These are phyloP conservation scores for Suillus hirtellus DNA, from an alignment of 768 basidiomycete species.

Conservation along the genomic window DNA sequence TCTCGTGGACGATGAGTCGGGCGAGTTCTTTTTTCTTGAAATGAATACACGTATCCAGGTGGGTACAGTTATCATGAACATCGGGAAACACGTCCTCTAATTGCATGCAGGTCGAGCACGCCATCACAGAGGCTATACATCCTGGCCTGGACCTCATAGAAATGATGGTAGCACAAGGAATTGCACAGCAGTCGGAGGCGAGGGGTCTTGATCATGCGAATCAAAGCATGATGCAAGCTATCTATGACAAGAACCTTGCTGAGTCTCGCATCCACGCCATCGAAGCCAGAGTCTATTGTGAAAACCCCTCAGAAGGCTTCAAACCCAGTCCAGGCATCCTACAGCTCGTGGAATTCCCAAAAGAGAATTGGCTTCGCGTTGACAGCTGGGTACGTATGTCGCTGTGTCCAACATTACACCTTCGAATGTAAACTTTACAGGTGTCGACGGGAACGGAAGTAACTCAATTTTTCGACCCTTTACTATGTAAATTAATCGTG, in stretches of 20 bases:
- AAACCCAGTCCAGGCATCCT: conserved; percentile 60
- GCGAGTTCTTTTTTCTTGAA: conserved; percentile 65
- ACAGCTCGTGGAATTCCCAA: conserved; percentile 49
- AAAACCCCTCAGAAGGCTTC: conserved; percentile 60
- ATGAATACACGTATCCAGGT: conserved; percentile 71
- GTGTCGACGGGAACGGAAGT: conserved; percentile 51
- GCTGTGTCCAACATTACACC: conserved; percentile 3
- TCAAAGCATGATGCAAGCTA: conserved; percentile 38
- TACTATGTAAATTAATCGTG: conserved; percentile 62
- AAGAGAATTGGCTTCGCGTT: conserved; percentile 55
- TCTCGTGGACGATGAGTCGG: conserved; percentile 54
- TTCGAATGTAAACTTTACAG: conserved; percentile 24
- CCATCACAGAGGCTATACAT: conserved; percentile 58
- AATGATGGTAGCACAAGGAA: conserved; percentile 62
- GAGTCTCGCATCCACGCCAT: conserved; percentile 40
- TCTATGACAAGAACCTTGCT: conserved; percentile 32
- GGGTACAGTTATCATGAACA: neutral
- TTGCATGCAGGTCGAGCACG: conserved; percentile 57
- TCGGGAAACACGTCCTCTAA: conserved; percentile 1
- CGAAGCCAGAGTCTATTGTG: conserved; percentile 61
- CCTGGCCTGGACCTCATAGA: conserved; percentile 61
- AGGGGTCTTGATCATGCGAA: conserved; percentile 19
- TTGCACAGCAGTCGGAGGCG: conserved; percentile 34
- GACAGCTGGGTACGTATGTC: conserved; percentile 51
- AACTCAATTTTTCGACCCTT: conserved; percentile 57